Conservation (phyloP, 768 basidiomycete species). For the Goffeauzyma gilvescens region DNA sequence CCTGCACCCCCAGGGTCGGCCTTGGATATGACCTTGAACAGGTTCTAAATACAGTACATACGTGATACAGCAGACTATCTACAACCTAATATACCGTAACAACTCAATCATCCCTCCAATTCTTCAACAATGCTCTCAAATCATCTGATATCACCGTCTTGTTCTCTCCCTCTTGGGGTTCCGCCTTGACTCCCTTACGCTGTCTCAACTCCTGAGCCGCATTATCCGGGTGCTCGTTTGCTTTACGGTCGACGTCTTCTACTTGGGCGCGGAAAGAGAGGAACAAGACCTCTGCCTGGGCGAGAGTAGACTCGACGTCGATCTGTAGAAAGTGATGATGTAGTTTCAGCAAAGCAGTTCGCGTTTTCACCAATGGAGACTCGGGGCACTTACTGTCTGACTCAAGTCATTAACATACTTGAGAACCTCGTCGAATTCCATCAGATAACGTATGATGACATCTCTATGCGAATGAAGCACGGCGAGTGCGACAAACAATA, state of each 20-base stretch:
- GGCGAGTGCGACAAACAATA: constrained; percentile 85
- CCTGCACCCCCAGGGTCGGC: too few species aligned
- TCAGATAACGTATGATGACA: constrained; percentile 81
- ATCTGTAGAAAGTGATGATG: constrained; percentile 34
- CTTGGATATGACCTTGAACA: too few species aligned
- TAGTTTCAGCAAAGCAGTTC: neutral
- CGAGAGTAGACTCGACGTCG: constrained; percentile 82
- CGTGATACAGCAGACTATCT: too few species aligned
- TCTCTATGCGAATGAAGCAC: constrained; percentile 88
- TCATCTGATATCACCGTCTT: too few species aligned
- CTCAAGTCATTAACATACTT: constrained; percentile 30
- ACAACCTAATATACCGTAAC: too few species aligned
- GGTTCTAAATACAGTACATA: too few species aligned
- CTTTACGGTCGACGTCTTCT: constrained; percentile 71
- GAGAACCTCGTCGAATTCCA: constrained; percentile 46
- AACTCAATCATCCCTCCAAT: too few species aligned
- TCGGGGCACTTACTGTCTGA: constrained; percentile 21
- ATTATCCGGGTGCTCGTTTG: too few species aligned
- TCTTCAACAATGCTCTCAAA: too few species aligned
- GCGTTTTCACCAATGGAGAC: neutral
- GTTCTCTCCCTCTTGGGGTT: too few species aligned
- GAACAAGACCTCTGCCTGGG: constrained; percentile 93
- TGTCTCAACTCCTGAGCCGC: too few species aligned
- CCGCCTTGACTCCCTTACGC: too few species aligned
- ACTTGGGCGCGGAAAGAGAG: constrained; percentile 74